Percentiles rank a stretch among this genome's conserved stretches.
These are phyloP conservation scores for Eucalyptus erythrocorys DNA, from an alignment of 345 rosid species.

Conservation along the genomic window DNA sequence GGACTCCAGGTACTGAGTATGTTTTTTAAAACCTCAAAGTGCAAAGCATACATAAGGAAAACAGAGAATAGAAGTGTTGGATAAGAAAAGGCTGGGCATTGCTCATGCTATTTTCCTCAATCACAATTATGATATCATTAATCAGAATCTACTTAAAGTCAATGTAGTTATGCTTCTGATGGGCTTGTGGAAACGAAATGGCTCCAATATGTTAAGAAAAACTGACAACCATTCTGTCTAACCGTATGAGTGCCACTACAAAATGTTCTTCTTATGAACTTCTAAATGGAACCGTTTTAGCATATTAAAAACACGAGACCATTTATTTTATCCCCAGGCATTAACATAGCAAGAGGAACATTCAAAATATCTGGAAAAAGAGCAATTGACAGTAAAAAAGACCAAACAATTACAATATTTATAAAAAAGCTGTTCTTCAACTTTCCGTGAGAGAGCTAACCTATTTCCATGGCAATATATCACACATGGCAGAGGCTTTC, in stretches of 20 bases:
- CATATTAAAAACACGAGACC: background rate
- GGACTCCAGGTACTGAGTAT: background rate
- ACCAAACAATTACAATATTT: background rate
- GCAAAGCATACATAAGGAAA: background rate
- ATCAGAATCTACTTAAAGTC: background rate
- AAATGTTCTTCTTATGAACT: background rate
- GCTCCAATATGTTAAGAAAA: background rate
- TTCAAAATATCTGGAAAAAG: background rate
- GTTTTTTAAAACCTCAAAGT: background rate
- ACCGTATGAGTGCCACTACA: background rate
- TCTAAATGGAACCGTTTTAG: background rate
- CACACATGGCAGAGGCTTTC: slow-evolving; percentile 83
- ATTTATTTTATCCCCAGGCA: background rate
- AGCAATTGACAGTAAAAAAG: background rate
- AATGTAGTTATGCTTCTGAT: background rate
- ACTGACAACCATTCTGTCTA: background rate
- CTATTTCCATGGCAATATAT: slow-evolving; percentile 99
- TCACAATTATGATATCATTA: background rate
- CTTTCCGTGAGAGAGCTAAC: slow-evolving; percentile 8
- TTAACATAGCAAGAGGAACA: background rate
- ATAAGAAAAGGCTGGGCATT: background rate
- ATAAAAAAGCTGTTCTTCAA: background rate
- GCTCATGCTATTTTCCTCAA: background rate
- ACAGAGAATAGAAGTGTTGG: background rate
- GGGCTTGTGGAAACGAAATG: background rate